A percentile compares a stretch with the other conserved stretches of the same genome.
These are phyloP conservation scores for Colletotrichum godetiae DNA, from an alignment of 2,329 filamentous ascomycete species.

Conservation along the genomic window DNA sequence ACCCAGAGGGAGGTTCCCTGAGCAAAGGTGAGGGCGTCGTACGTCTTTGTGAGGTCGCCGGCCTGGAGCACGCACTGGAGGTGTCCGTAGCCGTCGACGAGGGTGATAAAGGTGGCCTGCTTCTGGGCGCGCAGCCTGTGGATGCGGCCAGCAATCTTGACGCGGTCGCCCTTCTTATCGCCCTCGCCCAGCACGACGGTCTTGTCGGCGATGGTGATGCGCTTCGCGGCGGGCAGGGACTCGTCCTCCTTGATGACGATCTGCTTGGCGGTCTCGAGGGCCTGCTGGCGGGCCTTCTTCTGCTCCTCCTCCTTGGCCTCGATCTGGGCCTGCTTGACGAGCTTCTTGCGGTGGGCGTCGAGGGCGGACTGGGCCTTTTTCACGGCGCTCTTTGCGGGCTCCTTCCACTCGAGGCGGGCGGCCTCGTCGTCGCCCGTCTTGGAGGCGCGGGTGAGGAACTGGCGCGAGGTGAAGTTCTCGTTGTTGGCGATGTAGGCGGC, in stretches of 20 bases:
- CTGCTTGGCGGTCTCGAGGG: slow-evolving; percentile 81
- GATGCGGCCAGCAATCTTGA: slow-evolving; percentile 84
- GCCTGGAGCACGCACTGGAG: slow-evolving; percentile 84
- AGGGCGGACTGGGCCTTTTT: slow-evolving; percentile 85
- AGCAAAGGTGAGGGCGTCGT: slow-evolving; percentile 87
- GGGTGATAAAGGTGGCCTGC: slow-evolving; percentile 86
- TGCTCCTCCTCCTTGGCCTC: slow-evolving; percentile 76
- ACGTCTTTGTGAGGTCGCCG: slow-evolving; percentile 88
- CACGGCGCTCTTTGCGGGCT: slow-evolving; percentile 82
- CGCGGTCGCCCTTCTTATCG: slow-evolving; percentile 74
- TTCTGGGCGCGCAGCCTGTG: slow-evolving; percentile 86
- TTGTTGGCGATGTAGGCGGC: slow-evolving; percentile 81
- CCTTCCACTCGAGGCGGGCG: slow-evolving; percentile 79
- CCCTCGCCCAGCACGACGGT: slow-evolving; percentile 70
- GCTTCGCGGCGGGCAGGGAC: slow-evolving; percentile 78
- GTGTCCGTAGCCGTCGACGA: slow-evolving; percentile 85
- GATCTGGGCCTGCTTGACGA: slow-evolving; percentile 79
- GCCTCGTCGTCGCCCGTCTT: slow-evolving; percentile 74
- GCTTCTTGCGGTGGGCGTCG: slow-evolving; percentile 86
- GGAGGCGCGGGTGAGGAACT: slow-evolving; percentile 77
- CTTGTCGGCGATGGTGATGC: slow-evolving; percentile 81
- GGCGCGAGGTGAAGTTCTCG: slow-evolving; percentile 61
- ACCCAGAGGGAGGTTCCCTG: slow-evolving; percentile 89
- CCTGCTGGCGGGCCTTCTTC: slow-evolving; percentile 71
- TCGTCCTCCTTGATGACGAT: slow-evolving; percentile 75